Percentiles rank a stretch among this genome's conserved stretches.
These are phyloP conservation scores for Aspergillus terreus DNA, from an alignment of 2,329 filamentous ascomycete genomes.

Conservation along the genomic window DNA sequence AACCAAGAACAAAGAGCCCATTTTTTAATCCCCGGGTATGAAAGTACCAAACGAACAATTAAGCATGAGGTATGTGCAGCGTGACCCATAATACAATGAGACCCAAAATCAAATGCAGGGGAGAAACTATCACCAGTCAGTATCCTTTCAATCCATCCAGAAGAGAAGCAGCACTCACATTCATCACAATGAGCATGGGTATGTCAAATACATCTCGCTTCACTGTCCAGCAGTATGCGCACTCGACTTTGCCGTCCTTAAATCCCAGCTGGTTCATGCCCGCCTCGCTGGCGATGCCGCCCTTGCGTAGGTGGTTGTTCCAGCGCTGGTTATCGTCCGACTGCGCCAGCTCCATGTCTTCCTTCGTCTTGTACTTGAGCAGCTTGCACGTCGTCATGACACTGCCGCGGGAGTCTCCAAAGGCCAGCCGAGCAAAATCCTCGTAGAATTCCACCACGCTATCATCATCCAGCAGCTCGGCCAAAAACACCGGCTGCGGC, in stretches of 20 bases:
- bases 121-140: constrained; percentile 35
- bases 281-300: constrained; percentile 49
- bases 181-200: constrained; percentile 97
- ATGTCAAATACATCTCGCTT: constrained; percentile 97
- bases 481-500: constrained; percentile 79
- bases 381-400: constrained; percentile 81
- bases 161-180: constrained; percentile 62
- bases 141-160: neutral
- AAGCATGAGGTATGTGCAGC: neutral
- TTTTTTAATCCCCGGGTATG: constrained; percentile 3
- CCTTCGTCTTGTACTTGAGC: constrained; percentile 81
- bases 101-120: constrained; percentile 41
- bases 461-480: constrained; percentile 89
- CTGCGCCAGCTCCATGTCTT: constrained; percentile 45
- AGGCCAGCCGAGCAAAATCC: constrained; percentile 87
- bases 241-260: constrained; percentile 87
- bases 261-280: constrained; percentile 76
- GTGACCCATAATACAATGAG: constrained; percentile 6
- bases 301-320: constrained; percentile 41
- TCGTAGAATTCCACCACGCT: constrained; percentile 94
- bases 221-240: constrained; percentile 94
- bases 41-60: neutral
- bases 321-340: constrained; percentile 46
- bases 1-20: neutral
- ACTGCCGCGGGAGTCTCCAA: constrained; percentile 82